phyloP scores from a whole-genome alignment of 331 rosid genomes.

The Rosa hybrid region DNA sequence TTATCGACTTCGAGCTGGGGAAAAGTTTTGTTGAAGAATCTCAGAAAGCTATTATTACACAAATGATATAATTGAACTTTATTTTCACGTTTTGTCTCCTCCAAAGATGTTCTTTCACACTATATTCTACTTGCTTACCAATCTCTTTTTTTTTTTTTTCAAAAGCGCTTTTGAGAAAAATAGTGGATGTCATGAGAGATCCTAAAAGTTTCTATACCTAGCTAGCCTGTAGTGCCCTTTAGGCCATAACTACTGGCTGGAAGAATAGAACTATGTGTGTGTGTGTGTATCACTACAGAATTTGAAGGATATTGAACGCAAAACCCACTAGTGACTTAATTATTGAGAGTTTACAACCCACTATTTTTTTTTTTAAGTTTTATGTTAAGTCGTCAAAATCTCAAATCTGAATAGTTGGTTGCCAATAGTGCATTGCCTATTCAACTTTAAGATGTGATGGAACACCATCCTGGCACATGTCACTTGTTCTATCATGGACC shows the following conservation, averaged over 20 bases:
- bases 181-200: constrained; percentile 46
- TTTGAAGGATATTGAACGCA: neutral
- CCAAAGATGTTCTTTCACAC: constrained; percentile 31
- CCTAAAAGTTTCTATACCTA: constrained; percentile 21
- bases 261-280: neutral
- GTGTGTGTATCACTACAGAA: neutral
- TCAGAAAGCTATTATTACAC: neutral
- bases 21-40: constrained; percentile 5
- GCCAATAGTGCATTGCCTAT: constrained; percentile 1
- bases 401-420: neutral
- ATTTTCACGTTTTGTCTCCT: constrained; percentile 34
- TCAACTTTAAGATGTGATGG: constrained; percentile 23
- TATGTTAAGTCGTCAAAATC: constrained; percentile 7
- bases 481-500: constrained; percentile 9
- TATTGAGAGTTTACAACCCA: neutral
- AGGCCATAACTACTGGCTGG: neutral
- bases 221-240: neutral
- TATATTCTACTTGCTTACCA: constrained; percentile 30
- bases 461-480: constrained; percentile 26
- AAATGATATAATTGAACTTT: constrained; percentile 11
- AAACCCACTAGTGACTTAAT: neutral
- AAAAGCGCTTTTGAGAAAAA: constrained; percentile 24
- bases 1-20: neutral
- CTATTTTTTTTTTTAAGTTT: neutral
- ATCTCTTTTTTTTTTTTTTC: constrained; percentile 25